Conservation (phyloP, 2,329 filamentous ascomycete genomes). For the Gnomoniopsis smithogilvyi region DNA sequence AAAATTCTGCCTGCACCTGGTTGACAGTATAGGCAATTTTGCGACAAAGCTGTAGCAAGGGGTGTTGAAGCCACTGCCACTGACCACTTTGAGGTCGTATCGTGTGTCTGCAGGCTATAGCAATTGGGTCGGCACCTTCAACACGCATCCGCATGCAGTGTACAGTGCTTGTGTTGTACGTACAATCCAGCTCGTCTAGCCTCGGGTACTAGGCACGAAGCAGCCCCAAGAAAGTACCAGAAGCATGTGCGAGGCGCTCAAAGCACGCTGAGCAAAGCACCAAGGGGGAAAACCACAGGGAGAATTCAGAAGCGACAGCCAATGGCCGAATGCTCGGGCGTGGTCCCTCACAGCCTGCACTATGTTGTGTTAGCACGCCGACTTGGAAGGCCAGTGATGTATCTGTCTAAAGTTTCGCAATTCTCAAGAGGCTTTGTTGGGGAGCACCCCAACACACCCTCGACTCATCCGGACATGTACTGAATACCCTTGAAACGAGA, state of each 20-base stretch:
- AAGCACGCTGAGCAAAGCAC: no score
- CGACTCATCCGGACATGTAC: background rate
- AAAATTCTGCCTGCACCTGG: background rate
- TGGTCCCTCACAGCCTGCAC: background rate
- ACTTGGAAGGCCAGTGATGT: background rate
- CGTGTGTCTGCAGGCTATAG: no score
- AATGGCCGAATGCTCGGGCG: background rate
- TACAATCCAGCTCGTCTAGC: no score
- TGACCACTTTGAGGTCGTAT: no score
- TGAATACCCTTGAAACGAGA: conserved; percentile 2
- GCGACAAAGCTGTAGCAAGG: background rate
- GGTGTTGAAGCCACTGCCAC: no score
- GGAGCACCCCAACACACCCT: background rate
- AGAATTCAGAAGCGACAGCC: background rate
- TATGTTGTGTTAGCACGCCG: background rate
- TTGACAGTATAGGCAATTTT: background rate
- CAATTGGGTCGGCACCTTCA: no score
- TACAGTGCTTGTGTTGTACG: no score
- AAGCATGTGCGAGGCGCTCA: no score
- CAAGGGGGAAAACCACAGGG: background rate
- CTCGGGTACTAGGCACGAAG: no score
- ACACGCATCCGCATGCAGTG: no score
- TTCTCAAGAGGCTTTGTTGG: background rate
- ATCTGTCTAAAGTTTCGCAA: no score
- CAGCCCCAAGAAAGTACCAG: no score